A percentile compares a stretch with the other conserved stretches of the same genome.
These are phyloP conservation scores for Penicillium sp. DNA, from an alignment of 2,329 filamentous ascomycete species.

Conservation along the genomic window DNA sequence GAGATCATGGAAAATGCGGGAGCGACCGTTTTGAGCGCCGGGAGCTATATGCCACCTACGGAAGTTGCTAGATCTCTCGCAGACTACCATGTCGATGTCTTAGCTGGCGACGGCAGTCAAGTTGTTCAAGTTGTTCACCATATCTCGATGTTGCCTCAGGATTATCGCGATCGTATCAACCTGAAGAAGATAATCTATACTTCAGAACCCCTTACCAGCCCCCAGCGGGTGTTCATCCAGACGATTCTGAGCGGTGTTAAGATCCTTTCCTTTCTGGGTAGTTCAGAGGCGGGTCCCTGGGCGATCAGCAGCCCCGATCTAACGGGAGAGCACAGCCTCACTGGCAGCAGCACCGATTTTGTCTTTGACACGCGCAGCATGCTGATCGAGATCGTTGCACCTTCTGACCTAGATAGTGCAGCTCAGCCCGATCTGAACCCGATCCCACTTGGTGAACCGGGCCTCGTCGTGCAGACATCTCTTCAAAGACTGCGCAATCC, in stretches of 20 bases:
- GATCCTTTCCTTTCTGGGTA: slow-evolving; percentile 45
- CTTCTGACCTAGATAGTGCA: slow-evolving; percentile 7
- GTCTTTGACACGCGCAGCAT: slow-evolving; percentile 11
- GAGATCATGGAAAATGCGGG: slow-evolving; percentile 46
- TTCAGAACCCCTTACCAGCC: slow-evolving; percentile 39
- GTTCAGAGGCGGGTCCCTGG: slow-evolving; percentile 46
- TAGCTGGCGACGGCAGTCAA: not conserved
- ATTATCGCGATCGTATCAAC: slow-evolving; percentile 20
- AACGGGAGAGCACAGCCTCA: not conserved
- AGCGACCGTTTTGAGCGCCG: slow-evolving; percentile 40
- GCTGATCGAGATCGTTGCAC: not conserved
- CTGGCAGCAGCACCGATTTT: slow-evolving; percentile 28
- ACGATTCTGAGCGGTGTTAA: slow-evolving; percentile 31
- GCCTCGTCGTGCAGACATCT: slow-evolving; percentile 45
- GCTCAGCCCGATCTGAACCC: not conserved
- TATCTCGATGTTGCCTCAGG: slow-evolving; percentile 20
- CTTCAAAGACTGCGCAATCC: slow-evolving; percentile 46
- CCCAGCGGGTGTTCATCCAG: slow-evolving; percentile 35
- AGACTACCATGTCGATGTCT: not conserved
- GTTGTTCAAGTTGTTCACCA: not conserved
- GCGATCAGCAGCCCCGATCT: slow-evolving; percentile 16
- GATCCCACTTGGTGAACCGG: slow-evolving; percentile 32
- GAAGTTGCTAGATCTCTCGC: not conserved
- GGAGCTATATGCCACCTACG: slow-evolving; percentile 24
- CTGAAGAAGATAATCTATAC: slow-evolving; percentile 48